Percentiles rank a stretch among this genome's conserved stretches.
phyloP scores from a whole-genome alignment of 371 early-diverging fungal species.

The Umbelopsis sp. region DNA sequence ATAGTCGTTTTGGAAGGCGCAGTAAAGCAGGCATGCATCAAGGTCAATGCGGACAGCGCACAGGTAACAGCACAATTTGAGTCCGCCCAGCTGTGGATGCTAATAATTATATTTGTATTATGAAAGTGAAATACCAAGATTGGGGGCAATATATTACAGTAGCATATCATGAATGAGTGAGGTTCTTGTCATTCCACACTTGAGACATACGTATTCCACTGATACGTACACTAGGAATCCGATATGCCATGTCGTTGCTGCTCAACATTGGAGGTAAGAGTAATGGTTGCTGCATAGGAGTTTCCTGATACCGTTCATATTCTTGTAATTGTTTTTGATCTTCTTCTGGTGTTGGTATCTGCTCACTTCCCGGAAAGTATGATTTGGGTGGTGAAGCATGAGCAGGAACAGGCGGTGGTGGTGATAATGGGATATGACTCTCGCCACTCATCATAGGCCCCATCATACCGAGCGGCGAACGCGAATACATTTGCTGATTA shows the following conservation, averaged over 20 bases:
- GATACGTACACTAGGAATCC: neutral
- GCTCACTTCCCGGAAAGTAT: neutral
- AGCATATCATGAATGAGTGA: neutral
- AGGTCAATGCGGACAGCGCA: no score
- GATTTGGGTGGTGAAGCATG: neutral
- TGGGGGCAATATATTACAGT: neutral
- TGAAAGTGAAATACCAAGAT: no score
- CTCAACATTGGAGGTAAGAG: neutral
- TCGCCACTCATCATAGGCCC: neutral
- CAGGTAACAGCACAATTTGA: no score
- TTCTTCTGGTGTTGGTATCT: neutral
- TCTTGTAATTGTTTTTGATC: neutral
- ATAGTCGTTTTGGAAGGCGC: no score
- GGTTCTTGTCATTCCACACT: neutral
- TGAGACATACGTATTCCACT: conserved; percentile 2
- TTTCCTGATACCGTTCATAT: no score
- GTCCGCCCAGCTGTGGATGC: no score
- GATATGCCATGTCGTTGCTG: neutral
- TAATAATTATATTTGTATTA: no score
- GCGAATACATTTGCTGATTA: neutral
- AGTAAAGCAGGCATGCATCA: no score
- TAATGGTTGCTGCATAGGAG: neutral
- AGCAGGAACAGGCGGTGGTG: neutral
- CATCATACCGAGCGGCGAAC: neutral
- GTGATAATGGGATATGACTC: neutral